Percentiles rank a stretch among this genome's conserved stretches.
Evolutionary conservation across 2,329 filamentous ascomycete species (phyloP).

Genomic region (Cercospora nicotianae): DNA sequence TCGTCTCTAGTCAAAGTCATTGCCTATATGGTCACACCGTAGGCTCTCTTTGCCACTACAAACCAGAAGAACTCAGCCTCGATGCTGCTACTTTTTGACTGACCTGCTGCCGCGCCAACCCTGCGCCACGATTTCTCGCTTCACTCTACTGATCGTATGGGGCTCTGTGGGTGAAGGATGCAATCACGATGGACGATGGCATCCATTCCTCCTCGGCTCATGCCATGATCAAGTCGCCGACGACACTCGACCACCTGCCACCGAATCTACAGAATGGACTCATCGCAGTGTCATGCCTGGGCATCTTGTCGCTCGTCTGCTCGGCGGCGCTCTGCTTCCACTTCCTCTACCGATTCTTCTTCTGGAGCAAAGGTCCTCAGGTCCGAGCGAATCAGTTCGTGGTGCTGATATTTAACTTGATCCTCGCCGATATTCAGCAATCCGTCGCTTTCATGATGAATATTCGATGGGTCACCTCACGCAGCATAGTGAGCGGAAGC

Average conservation of each 20-base stretch:
- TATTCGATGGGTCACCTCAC: slow-evolving; percentile 54
- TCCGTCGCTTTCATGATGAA: slow-evolving; percentile 46
- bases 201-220: not conserved
- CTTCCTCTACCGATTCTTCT: slow-evolving; percentile 51
- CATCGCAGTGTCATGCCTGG: slow-evolving; percentile 49
- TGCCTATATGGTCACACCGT: not conserved
- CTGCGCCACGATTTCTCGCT: not conserved
- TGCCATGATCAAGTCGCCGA: not conserved
- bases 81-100: not conserved
- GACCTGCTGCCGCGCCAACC: not conserved
- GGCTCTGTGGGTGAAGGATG: not conserved
- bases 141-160: not conserved
- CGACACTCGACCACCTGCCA: not conserved
- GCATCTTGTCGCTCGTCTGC: slow-evolving; percentile 49
- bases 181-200: not conserved
- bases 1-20: not conserved
- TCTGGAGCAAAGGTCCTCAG: slow-evolving; percentile 39
- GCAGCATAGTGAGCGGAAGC: slow-evolving; percentile 55
- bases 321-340: slow-evolving; percentile 47
- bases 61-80: not conserved
- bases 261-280: not conserved
- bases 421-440: slow-evolving; percentile 67
- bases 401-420: slow-evolving; percentile 66
- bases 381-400: slow-evolving; percentile 61
- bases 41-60: not conserved